Conservation (phyloP, 106 monocot genomes). For the Dendrobium nobile region DNA sequence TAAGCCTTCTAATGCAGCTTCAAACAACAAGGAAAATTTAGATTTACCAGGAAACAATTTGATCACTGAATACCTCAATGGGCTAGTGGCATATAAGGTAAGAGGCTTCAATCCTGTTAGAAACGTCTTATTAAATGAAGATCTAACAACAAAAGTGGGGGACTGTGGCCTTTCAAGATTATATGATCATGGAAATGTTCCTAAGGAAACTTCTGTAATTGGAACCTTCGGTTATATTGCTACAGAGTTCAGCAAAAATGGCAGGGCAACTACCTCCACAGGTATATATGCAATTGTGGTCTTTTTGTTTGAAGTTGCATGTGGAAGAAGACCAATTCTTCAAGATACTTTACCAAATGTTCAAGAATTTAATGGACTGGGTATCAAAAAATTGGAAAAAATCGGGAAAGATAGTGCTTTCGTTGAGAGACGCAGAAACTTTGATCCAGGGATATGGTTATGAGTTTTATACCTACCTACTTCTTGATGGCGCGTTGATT, state of each 20-base stretch:
- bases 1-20: too few species aligned
- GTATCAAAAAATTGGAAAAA: conserved; percentile 17
- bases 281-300: conserved; percentile 23
- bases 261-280: conserved; percentile 4
- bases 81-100: too few species aligned
- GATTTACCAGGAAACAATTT: too few species aligned
- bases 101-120: too few species aligned
- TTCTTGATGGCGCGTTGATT: too few species aligned
- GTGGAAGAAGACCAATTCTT: conserved; percentile 17
- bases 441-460: too few species aligned
- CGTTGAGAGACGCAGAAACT: too few species aligned
- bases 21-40: too few species aligned
- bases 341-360: background rate
- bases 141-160: conserved; percentile 17
- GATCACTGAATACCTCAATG: too few species aligned
- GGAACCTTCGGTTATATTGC: conserved; percentile 28
- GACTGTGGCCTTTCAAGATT: conserved; percentile 31
- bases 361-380: conserved; percentile 12
- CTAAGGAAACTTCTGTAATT: conserved; percentile 17
- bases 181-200: conserved; percentile 20
- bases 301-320: conserved; percentile 24
- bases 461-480: too few species aligned
- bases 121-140: conserved; percentile 18
- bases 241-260: conserved; percentile 14
- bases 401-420: too few species aligned